Base-by-base conservation (phyloP, 2,329 filamentous ascomycete species). In the Shiraia bambusicola region DNA sequence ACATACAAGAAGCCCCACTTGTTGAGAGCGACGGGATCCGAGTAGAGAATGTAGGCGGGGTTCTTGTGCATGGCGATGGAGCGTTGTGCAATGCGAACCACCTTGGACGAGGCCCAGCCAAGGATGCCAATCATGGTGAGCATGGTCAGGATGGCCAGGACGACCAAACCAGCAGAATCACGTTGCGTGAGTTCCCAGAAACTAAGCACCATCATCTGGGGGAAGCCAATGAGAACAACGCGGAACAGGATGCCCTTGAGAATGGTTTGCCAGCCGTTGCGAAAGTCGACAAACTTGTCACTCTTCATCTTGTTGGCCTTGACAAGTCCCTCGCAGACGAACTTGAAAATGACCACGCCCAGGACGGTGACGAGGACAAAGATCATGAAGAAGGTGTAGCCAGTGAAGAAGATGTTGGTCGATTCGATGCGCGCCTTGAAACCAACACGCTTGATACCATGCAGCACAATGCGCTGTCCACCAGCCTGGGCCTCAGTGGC, bases 1-100 rank as follows among this genome's bases (percentile, higher is more conserved):
- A 97, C 89, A 66, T 97, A 97, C 52, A 97, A 81, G 76, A 96
- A 96, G 15, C 92, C 92, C 92, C 91, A 96, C 73, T 95, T 95
- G 80, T 96, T 95, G 51, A 97, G 80, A 38, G 87, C 85, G 50
- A 88, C 81, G n/a, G 91, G 90, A 61, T 97, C 91, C 2, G 92
- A 95, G 74, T 94, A 97, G 49, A 97, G 83, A 57, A 96, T 95
- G 71, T 96, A 96, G 19, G 91, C 92, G 17, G 92, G 90, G 73
- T 95, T 96, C 73, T 92, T 91, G 77, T 96, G 91, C 82, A 95
- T 88, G 42, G 80, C 72, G 50, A 95, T 86, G 24, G 91, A 96
- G 57, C 88, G 86, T 63, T 88, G 88, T 25, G 90, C 92, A 50
- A 97, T 86, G 40, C 83, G 81, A 58, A 95, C 87, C 51, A 97